Conservation (phyloP, 2,329 filamentous ascomycete species). For the Hypoxylon sp. region DNA sequence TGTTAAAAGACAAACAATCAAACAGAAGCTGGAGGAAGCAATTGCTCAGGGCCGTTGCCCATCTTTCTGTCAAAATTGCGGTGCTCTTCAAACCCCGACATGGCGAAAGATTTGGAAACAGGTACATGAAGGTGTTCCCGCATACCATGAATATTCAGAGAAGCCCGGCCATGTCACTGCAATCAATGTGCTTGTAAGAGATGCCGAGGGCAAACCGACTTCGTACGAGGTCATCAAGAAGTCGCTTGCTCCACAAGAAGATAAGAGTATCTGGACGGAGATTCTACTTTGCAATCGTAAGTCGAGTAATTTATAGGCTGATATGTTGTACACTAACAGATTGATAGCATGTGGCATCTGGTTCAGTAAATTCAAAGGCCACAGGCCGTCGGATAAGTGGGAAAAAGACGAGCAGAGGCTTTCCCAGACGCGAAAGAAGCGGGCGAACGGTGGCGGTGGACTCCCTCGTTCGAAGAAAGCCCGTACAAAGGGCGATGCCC, state of each 20-base stretch:
- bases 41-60: constrained; percentile 87
- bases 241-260: constrained; percentile 69
- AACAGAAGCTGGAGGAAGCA: constrained; percentile 68
- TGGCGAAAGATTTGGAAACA: constrained; percentile 96
- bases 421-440: constrained; percentile 64
- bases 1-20: constrained; percentile 71
- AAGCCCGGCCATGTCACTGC: constrained; percentile 80
- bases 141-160: constrained; percentile 76
- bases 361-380: constrained; percentile 87
- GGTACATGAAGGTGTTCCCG: constrained; percentile 75
- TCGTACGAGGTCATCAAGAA: constrained; percentile 85
- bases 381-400: constrained; percentile 88
- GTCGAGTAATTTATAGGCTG: constrained; percentile 50
- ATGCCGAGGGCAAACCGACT: constrained; percentile 71
- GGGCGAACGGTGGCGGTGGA: constrained; percentile 55
- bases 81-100: constrained; percentile 93
- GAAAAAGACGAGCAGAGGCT: constrained; percentile 70
- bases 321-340: constrained; percentile 46
- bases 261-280: constrained; percentile 75
- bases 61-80: constrained; percentile 90
- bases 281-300: constrained; percentile 88
- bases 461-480: constrained; percentile 61
- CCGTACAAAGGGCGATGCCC: constrained; percentile 61
- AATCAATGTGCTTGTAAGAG: constrained; percentile 74
- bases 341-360: constrained; percentile 85